phyloP scores from a whole-genome alignment of 257 asterid species.

The Penstemon davidsonii region DNA sequence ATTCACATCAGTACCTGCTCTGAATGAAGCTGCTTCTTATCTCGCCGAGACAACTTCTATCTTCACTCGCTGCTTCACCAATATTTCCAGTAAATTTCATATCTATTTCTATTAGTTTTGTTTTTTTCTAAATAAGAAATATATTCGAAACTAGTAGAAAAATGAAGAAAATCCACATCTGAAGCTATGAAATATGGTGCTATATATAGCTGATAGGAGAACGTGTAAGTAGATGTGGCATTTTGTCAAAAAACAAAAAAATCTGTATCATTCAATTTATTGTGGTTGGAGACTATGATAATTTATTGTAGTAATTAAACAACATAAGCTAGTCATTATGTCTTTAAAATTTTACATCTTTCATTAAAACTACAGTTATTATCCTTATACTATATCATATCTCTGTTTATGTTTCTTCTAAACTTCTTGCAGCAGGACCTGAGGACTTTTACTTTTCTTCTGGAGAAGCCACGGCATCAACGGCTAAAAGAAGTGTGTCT shows the following conservation, averaged over 20 bases:
- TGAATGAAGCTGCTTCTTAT: slow-evolving; percentile 82
- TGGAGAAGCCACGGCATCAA: slow-evolving; percentile 42
- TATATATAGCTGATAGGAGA: background rate
- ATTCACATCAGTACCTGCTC: slow-evolving; percentile 70
- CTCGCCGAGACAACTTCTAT: slow-evolving; percentile 76
- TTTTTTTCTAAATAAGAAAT: no score
- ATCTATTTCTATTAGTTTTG: background rate
- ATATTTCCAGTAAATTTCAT: slow-evolving; percentile 47
- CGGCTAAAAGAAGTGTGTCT: slow-evolving; percentile 32
- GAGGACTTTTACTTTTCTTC: slow-evolving; percentile 49
- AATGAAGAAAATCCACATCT: no score
- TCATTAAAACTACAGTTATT: no score
- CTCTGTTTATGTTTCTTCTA: slow-evolving; percentile 14
- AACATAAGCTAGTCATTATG: no score
- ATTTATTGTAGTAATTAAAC: no score
- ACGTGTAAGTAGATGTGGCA: no score
- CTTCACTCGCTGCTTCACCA: slow-evolving; percentile 80
- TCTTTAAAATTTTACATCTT: no score
- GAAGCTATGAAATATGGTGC: background rate
- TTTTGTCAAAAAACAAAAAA: no score
- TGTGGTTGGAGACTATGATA: slow-evolving; percentile 10
- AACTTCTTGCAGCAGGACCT: slow-evolving; percentile 46
- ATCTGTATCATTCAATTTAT: slow-evolving; percentile 3
- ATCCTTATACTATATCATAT: no score
- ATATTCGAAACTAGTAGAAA: no score